Evolutionary conservation across 164 flowering plant species (phyloP).

Genomic region (Vitis labrusca): DNA sequence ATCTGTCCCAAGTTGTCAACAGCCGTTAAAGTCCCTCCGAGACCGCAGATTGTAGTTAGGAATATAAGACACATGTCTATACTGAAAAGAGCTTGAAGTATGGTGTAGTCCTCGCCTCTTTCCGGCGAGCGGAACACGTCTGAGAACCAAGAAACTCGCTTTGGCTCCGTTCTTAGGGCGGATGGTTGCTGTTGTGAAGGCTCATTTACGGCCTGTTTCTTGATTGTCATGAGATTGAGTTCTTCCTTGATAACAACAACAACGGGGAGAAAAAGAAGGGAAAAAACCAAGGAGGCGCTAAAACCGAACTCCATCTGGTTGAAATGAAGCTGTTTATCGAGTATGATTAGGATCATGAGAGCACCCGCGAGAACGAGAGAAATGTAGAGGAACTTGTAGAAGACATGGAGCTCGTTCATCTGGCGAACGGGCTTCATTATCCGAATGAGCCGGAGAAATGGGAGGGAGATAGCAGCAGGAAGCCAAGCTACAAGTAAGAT

Average conservation of each 20-base stretch:
- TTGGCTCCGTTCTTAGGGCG: no score
- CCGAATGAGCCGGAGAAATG: constrained; percentile 27
- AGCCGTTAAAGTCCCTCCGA: no score
- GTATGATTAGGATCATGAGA: constrained; percentile 33
- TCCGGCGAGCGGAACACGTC: no score
- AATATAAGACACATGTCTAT: no score
- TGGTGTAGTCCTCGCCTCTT: no score
- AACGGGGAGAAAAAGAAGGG: constrained; percentile 28
- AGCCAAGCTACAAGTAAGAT: constrained; percentile 34
- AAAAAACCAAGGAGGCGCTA: constrained; percentile 18
- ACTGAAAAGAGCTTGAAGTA: no score
- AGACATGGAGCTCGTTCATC: constrained; percentile 29
- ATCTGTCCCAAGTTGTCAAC: no score
- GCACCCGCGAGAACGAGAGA: constrained; percentile 36
- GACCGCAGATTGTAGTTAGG: no score
- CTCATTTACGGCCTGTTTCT: constrained; percentile 1
- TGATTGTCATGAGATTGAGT: constrained; percentile 11
- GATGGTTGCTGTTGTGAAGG: no score
- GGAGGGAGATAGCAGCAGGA: constrained; percentile 32
- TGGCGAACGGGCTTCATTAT: constrained; percentile 28
- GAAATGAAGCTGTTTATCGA: constrained; percentile 28
- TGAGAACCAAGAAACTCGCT: not conserved
- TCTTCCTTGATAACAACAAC: constrained; percentile 27
- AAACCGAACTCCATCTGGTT: constrained; percentile 10
- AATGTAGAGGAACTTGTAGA: constrained; percentile 33